Conservation (phyloP, 2,329 filamentous ascomycete genomes). For the Talaromyces sp. region DNA sequence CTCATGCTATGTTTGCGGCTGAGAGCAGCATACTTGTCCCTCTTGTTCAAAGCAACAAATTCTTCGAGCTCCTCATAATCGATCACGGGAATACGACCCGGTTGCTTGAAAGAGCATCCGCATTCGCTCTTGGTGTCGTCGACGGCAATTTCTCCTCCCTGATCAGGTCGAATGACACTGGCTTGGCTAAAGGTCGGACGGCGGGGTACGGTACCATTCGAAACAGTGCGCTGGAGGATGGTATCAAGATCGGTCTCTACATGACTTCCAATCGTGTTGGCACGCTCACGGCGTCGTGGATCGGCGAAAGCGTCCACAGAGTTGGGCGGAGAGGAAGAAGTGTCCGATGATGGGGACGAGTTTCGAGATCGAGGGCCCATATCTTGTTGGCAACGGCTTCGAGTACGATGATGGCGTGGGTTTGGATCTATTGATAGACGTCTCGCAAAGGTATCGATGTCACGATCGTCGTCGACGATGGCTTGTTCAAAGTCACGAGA, state of each 20-base stretch:
- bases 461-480: slow-evolving; percentile 69
- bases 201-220: slow-evolving; percentile 62
- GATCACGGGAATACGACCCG: slow-evolving; percentile 75
- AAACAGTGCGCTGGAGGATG: slow-evolving; percentile 67
- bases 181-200: slow-evolving; percentile 59
- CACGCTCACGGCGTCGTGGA: slow-evolving; percentile 76
- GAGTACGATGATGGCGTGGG: slow-evolving; percentile 34
- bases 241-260: slow-evolving; percentile 54
- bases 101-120: slow-evolving; percentile 73
- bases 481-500: slow-evolving; percentile 85
- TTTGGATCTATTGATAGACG: slow-evolving; percentile 44
- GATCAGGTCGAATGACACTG: slow-evolving; percentile 53
- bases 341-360: slow-evolving; percentile 52
- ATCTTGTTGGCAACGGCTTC: slow-evolving; percentile 39
- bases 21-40: slow-evolving; percentile 44
- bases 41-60: slow-evolving; percentile 66
- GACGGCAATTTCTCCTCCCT: slow-evolving; percentile 34
- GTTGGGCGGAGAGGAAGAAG: slow-evolving; percentile 84
- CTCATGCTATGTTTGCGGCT: slow-evolving; percentile 47
- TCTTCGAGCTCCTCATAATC: slow-evolving; percentile 94
- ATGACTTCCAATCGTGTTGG: slow-evolving; percentile 62
- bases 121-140: slow-evolving; percentile 65
- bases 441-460: slow-evolving; percentile 34
- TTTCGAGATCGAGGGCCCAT: slow-evolving; percentile 42
- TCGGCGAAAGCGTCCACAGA: slow-evolving; percentile 97